Evolutionary conservation across 23 red algal species (phyloP).

Genomic region (Agarophyton chilense): DNA sequence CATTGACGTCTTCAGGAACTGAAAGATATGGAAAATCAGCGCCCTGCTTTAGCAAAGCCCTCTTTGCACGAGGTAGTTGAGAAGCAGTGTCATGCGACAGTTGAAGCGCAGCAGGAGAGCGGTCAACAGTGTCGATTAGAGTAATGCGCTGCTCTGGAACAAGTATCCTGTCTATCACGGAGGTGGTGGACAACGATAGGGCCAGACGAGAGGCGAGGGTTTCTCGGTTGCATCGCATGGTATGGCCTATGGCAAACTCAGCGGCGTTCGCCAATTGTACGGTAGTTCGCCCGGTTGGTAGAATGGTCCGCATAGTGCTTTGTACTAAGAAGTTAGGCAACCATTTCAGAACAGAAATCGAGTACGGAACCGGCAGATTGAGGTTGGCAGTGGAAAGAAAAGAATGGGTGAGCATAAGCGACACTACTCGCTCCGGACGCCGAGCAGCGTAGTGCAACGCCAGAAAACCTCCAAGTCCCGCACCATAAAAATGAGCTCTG

Average conservation of each 20-base stretch:
- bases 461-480: conserved; percentile 89
- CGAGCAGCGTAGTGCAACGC: conserved; percentile 75
- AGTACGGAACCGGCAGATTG: conserved; percentile 47
- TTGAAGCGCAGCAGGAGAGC: conserved; percentile 36
- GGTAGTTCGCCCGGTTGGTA: conserved; percentile 64
- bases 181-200: conserved; percentile 28
- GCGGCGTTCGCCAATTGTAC: conserved; percentile 62
- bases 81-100: conserved; percentile 30
- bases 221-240: conserved; percentile 40
- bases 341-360: conserved; percentile 78
- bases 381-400: conserved; percentile 63
- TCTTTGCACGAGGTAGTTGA: conserved; percentile 68
- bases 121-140: conserved; percentile 75
- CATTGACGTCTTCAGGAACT: conserved; percentile 76
- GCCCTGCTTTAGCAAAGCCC: conserved; percentile 76
- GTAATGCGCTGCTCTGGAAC: conserved; percentile 69
- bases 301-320: conserved; percentile 41
- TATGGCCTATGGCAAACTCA: conserved; percentile 73
- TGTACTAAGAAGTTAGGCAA: conserved; percentile 76
- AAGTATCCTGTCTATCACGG: conserved; percentile 53
- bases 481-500: conserved; percentile 84
- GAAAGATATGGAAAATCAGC: conserved; percentile 85
- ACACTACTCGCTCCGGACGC: conserved; percentile 72
- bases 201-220: conserved; percentile 74
- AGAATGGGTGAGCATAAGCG: conserved; percentile 81